Conservation (phyloP, 2,329 filamentous ascomycete genomes). For the Dactylonectria macrodidyma region DNA sequence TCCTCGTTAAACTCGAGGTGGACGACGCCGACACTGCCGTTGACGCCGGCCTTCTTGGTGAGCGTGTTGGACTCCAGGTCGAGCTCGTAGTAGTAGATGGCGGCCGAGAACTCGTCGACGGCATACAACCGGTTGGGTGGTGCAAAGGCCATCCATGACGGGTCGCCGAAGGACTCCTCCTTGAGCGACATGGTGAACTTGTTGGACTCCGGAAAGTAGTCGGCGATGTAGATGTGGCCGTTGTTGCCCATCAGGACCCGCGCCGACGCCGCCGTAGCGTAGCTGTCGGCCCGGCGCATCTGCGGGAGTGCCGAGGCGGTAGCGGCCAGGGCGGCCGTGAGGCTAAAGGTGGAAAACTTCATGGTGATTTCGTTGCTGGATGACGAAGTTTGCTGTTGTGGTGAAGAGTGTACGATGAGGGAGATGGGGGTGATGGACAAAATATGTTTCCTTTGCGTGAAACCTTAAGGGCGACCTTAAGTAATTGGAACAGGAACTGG, state of each 20-base stretch:
- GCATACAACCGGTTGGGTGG: constrained; percentile 59
- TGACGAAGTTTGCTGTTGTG: background rate
- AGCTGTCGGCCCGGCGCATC: constrained; percentile 29
- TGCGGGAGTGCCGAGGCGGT: constrained; percentile 39
- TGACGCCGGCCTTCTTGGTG: constrained; percentile 46
- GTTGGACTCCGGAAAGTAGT: constrained; percentile 55
- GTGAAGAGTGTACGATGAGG: background rate
- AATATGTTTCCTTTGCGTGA: background rate
- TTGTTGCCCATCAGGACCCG: constrained; percentile 59
- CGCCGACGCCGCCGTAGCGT: constrained; percentile 32
- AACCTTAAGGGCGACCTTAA: background rate
- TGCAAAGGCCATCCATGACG: constrained; percentile 64
- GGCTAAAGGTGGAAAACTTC: constrained; percentile 42
- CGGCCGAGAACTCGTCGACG: constrained; percentile 62
- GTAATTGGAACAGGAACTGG: background rate
- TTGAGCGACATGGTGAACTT: constrained; percentile 56
- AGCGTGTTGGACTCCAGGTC: constrained; percentile 52
- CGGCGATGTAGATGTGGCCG: constrained; percentile 57
- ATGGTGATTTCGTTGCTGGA: constrained; percentile 26
- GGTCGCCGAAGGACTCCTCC: constrained; percentile 52
- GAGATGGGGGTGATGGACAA: background rate
- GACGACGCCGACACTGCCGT: constrained; percentile 61
- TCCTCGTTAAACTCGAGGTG: constrained; percentile 63
- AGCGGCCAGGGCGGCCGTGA: constrained; percentile 39
- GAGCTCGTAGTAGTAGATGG: constrained; percentile 58